Evolutionary conservation across 1,139 yeast genomes (phyloP).

Genomic region (Meyerozyma athensensis): DNA sequence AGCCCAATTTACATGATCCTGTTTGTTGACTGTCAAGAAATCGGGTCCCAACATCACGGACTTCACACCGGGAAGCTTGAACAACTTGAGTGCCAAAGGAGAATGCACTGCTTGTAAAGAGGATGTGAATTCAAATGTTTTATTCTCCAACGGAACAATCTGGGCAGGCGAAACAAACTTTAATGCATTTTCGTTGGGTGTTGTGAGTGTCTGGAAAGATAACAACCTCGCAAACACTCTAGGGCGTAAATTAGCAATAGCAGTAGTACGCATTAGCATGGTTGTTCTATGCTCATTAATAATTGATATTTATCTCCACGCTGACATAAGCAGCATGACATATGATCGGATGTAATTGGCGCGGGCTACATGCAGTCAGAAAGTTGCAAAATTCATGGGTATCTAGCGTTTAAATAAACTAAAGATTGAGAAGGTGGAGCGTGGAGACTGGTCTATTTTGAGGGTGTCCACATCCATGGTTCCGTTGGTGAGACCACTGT

Average conservation of each 20-base stretch:
- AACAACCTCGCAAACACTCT: conserved; percentile 18
- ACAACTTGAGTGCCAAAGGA: conserved; percentile 75
- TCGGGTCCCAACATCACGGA: conserved; percentile 83
- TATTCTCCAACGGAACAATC: conserved; percentile 62
- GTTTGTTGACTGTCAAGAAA: conserved; percentile 44
- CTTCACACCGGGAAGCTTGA: conserved; percentile 78
- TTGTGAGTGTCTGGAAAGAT: conserved; percentile 45
- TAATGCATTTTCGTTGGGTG: conserved; percentile 91
- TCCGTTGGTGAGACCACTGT: conserved; percentile 25
- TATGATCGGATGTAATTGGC: neutral
- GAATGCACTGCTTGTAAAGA: conserved; percentile 71
- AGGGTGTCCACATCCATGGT: conserved; percentile 6
- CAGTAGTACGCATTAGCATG: conserved; percentile 1
- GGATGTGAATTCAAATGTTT: conserved; percentile 60
- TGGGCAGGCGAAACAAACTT: conserved; percentile 58
- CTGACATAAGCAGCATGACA: neutral
- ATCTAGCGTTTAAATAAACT: neutral
- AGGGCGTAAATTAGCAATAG: neutral
- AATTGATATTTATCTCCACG: neutral
- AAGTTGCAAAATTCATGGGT: too few species aligned
- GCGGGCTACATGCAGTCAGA: neutral
- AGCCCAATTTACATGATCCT: conserved; percentile 45
- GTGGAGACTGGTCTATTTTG: neutral
- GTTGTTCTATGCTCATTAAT: neutral
- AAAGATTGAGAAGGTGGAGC: neutral